These are phyloP conservation scores for Dalechampia spathulata DNA, from an alignment of 441 rosid species.

Conservation along the genomic window DNA sequence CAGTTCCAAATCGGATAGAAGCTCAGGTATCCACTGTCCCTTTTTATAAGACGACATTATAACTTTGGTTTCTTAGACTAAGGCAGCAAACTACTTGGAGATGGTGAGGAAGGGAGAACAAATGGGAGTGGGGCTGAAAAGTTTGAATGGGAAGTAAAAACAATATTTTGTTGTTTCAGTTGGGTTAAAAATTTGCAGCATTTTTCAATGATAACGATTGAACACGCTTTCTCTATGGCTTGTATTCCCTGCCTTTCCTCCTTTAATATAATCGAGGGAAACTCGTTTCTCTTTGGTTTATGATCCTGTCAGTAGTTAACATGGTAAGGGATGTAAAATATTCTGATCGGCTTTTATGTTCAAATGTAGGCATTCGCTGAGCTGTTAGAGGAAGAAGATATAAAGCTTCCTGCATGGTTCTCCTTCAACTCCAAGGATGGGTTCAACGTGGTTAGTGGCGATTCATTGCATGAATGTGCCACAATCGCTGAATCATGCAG, in stretches of 20 bases:
- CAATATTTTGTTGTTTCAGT: neutral
- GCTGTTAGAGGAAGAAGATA: conserved; percentile 60
- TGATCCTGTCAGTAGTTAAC: too few relatives aligned
- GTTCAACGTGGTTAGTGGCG: conserved; percentile 69
- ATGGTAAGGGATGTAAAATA: neutral
- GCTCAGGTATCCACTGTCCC: conserved; percentile 53
- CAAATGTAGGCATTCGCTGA: conserved; percentile 58
- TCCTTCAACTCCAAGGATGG: conserved; percentile 87
- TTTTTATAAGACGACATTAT: conserved; percentile 10
- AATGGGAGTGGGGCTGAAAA: neutral
- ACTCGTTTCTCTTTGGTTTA: too few relatives aligned
- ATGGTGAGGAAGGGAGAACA: too few relatives aligned
- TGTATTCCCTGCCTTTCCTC: too few relatives aligned
- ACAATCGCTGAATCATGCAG: conserved; percentile 62
- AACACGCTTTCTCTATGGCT: too few relatives aligned
- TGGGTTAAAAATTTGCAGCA: neutral
- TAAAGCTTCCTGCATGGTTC: conserved; percentile 77
- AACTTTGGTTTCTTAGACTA: neutral
- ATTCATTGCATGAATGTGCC: conserved; percentile 62
- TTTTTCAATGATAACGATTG: too few relatives aligned
- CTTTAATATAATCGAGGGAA: too few relatives aligned
- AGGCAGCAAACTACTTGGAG: neutral
- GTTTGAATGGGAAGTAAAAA: neutral
- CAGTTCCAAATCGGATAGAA: conserved; percentile 85
- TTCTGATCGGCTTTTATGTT: neutral